Evolutionary conservation across 768 basidiomycete species (phyloP), one percentile per base, ranked within the genome.

Genomic region (Leucosporidium creatinivorum): DNA sequence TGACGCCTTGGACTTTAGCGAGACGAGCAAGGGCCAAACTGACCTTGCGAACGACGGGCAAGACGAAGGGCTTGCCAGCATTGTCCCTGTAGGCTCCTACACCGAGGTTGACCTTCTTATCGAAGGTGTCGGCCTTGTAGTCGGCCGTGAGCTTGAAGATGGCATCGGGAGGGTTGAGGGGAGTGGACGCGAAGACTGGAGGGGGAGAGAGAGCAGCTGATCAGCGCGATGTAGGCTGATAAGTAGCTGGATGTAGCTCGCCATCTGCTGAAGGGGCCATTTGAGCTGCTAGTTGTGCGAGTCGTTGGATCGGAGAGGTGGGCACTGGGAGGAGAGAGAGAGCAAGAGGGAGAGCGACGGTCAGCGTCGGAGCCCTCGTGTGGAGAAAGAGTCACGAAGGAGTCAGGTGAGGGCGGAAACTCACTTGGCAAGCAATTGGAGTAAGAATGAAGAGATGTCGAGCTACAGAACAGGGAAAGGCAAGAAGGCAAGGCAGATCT

Each of bases 11-110:
- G 33, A 33, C 33, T 5, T 33, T 33, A 18, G 26, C n/a, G 51
- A 33, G 39, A 15, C 39, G 33, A 36, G 33, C 33, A 10, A 33
- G 44, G n/a, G n/a, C n/a, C 31, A 26, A 49, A 58, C 74, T 61
- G 57, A 88, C 92, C 85, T 91, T 91, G 79, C 88, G 86, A 48
- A 99, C 96, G 52, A 87, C 86, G 56, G 84, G 86, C 65, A 99
- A 82, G 63, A 99, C 86, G 78, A 93, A 98, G 8, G 94, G 94
- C 80, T 96, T 97, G 64, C 96, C 96, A 63, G 87, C 83, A 71
- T 86, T 90, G 74, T 99, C 93, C 68, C 96, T 85, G 83, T 93
- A 97, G 55, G 91, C 90, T 75, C 96, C 96, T 72, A 97, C 96
- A 76, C 96, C 96, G 66, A 99, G 83, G 81, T 98, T 99, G 77